Base-by-base conservation (phyloP, 768 basidiomycete species). In the Mycena chlorophos region DNA sequence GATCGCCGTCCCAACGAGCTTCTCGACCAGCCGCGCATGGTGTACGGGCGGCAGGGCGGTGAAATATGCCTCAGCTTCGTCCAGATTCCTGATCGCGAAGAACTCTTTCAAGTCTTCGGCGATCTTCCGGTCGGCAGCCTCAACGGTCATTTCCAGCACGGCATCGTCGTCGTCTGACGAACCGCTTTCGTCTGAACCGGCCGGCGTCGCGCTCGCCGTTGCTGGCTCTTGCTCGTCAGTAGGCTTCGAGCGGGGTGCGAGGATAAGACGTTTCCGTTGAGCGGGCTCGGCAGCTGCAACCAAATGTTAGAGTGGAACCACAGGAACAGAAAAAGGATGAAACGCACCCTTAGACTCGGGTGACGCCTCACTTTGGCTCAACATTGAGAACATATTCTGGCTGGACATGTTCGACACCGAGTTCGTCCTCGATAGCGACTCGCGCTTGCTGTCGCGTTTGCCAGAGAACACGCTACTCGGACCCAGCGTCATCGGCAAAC, bases 61-160 rank as follows among this genome's bases (percentile, higher is more conserved):
- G 74, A 96, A 94, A 76, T 94, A 95, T 23, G 81, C 81, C 62
- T 92, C 92, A 13, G 91, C 94, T 70, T 97, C 95, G 29, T 88
- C 86, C 54, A 97, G 69, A 65, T 87, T 89, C 61, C 91, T 88
- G 63, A 91, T 84, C 61, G 78, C 82, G 71, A 88, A 94, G 76
- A 93, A 89, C 76, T 98, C 93, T 72, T 91, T 92, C 53, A 76
- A 73, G 63, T 95, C 91, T 63, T 93, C 87, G 14, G 76, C 78
- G 63, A 96, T 87, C 78, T 88, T 90, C 69, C 83, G 83, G 71
- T 80, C 78, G 31, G 85, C 89, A 17, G 85, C 84, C 1, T 73
- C 82, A 63, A 86, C 86, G 0, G 82, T 76, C 81, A 94, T 86
- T 50, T 77, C 75, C 22, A 71, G 63, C 6, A 65, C 68, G 13